Base-by-base conservation (phyloP, 139 green algal genomes). In the Yamagishiella unicocca region DNA sequence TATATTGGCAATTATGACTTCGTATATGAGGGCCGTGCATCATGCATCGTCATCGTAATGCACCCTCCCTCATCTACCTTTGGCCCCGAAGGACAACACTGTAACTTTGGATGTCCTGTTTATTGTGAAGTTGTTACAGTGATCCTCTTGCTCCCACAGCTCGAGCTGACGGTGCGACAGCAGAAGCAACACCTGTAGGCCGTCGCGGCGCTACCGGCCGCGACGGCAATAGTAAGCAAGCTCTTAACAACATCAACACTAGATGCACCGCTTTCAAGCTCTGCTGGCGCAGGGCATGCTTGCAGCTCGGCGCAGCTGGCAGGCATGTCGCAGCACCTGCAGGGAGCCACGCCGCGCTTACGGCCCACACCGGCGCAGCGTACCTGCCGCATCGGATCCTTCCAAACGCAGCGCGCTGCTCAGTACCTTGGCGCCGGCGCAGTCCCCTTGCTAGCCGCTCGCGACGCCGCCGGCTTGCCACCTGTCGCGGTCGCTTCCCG, bases 181-280 rank as follows among this genome's bases (percentile, higher is more conserved):
- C 38, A 38, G 14, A 12, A 78, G 70, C 70, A 78, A 54, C 70
- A 78, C 50, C 76, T 71, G 8, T 75, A 42, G 67, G 76, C 76
- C 50, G 72, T 80, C 72, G 72, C 72, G 72, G 72, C 72, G 40
- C 43, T 29, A 27, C 29, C n/a, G 10, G 72, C 72, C 72, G 72
- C 72, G 72, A 80, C 72, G 72, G 72, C 72, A 80, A 33, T n/a
- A 22, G 21, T 76, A 21, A 50, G 4, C 37, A 46, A 53, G 29
- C 38, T 76, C 4, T 40, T 5, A 76, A 9, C 3, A 7, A n/a
- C 35, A 76, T 76, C 35, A 50, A 50, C 25, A 50, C 4, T 46
- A 5, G 21, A 78, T 67, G 58, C 58, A 31, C 24, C 22, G 22
- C 17, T 67, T 6, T 67, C 58, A 67, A 6, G 1, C 17, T 33